phyloP scores from a whole-genome alignment of 768 basidiomycete genomes.

The Pluteus cervinus region DNA sequence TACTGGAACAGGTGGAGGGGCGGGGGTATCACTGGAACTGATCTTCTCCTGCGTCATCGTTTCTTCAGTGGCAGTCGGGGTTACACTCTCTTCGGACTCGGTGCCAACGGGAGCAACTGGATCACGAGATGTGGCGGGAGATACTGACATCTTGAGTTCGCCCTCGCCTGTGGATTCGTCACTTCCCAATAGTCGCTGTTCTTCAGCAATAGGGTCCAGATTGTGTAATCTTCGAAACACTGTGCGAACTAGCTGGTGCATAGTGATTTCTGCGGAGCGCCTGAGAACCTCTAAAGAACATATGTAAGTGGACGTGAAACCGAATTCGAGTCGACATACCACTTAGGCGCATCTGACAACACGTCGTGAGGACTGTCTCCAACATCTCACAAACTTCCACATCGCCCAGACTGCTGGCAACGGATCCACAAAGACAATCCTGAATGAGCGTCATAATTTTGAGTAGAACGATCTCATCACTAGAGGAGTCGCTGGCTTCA shows the following conservation, averaged over 20 bases:
- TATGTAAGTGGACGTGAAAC: constrained; percentile 1
- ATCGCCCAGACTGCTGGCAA: constrained; percentile 76
- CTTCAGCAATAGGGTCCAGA: constrained; percentile 62
- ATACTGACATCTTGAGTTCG: constrained; percentile 59
- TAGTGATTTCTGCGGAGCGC: constrained; percentile 81
- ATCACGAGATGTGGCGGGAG: constrained; percentile 8
- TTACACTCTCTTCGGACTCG: neutral
- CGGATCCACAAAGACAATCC: constrained; percentile 66
- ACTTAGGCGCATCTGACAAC: constrained; percentile 94
- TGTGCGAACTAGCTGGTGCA: constrained; percentile 80
- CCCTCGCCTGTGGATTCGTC: constrained; percentile 44
- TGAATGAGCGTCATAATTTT: constrained; percentile 89
- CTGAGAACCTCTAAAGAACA: constrained; percentile 67
- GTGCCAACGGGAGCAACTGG: constrained; percentile 9
- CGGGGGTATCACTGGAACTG: constrained; percentile 13
- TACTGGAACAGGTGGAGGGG: constrained; percentile 18
- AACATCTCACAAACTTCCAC: constrained; percentile 97
- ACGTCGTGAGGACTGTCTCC: constrained; percentile 94
- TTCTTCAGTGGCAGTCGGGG: constrained; percentile 7
- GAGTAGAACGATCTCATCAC: constrained; percentile 92
- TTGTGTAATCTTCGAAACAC: constrained; percentile 71
- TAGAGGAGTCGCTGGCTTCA: constrained; percentile 94
- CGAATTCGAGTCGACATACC: constrained; percentile 45
- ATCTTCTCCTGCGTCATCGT: no score
- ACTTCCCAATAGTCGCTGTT: constrained; percentile 50